Base-by-base conservation (phyloP, 106 monocot genomes). In the Alisma plantagoaquatica region DNA sequence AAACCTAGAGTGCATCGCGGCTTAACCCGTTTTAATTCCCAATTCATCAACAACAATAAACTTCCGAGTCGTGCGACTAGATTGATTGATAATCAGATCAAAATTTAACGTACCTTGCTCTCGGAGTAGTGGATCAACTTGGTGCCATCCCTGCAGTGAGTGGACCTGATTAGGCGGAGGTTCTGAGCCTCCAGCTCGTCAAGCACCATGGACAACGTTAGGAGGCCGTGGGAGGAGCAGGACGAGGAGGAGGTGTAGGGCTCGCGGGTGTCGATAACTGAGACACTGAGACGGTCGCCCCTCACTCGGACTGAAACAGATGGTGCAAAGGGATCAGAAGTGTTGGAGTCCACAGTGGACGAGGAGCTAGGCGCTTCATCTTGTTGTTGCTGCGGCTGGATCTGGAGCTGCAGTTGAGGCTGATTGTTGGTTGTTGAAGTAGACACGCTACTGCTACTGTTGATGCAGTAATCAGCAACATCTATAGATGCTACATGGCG, bases 101-200 rank as follows among this genome's bases (percentile, higher is more conserved):
- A 11, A 11, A 11, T 7, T 41, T 7, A 11, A 41, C 10, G 38
- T 9, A 19, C 47, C 47, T 48, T 48, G 47, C 47, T 16, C 47
- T 48, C 47, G 47, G 47, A 48, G 47, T 48, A 20, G 18, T 48
- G 47, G 18, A 48, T 8, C 16, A 48, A 8, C 47, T 19, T 48
- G 47, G 47, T 48, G 16, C 47, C 47, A 1, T 48, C 47, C 16
- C 47, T 14, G 47, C 18, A 48, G 47, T 48, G 47, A 8, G 47
- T 48, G 1, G 47, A 48, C 1, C 47, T 48, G 9, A 48, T 20
- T 8, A 48, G 16, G 18, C 18, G 8, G 16, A 48, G 18, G 17
- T 20, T 8, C 0, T 48, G 47, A 8, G 47, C 10, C 47, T 48
- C 16, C 10, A 48, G 17, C 47, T 48, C 47, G 18, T 48, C 47